These are phyloP conservation scores for Lactarius pseudohatsudake DNA, from an alignment of 768 basidiomycete species.

Conservation along the genomic window DNA sequence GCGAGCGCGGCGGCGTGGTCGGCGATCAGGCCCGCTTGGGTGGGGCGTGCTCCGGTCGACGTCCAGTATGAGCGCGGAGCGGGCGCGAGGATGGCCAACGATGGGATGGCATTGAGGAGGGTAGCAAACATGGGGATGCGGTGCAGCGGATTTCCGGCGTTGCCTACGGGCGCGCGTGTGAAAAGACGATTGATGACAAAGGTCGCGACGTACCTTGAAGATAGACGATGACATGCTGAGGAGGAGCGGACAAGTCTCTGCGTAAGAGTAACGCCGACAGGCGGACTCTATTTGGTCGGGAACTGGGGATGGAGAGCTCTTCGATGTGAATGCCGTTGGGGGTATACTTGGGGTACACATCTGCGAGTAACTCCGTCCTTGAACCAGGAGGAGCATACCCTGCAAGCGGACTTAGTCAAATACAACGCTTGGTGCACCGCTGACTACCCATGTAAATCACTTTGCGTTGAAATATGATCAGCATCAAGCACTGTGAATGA, in stretches of 20 bases:
- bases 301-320: conserved; percentile 34
- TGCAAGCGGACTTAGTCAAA: conserved; percentile 13
- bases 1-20: conserved; percentile 43
- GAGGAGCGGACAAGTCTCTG: conserved; percentile 2
- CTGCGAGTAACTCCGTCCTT: conserved; percentile 37
- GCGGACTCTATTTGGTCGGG: conserved; percentile 21
- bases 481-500: conserved; percentile 43
- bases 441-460: conserved; percentile 50
- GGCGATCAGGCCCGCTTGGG: conserved; percentile 40
- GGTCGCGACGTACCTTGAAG: conserved; percentile 36
- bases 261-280: conserved; percentile 35
- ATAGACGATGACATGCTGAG: conserved; percentile 37
- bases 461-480: conserved; percentile 49
- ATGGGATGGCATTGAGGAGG: conserved; percentile 32
- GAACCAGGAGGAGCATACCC: conserved; percentile 45
- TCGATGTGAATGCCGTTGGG: conserved; percentile 33
- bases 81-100: conserved; percentile 38
- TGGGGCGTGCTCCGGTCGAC: conserved; percentile 42
- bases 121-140: conserved; percentile 45
- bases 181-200: background rate
- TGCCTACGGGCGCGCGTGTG: conserved; percentile 35
- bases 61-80: conserved; percentile 54
- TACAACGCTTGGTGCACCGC: background rate
- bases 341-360: conserved; percentile 29
- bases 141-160: conserved; percentile 49